A percentile compares a stretch with the other conserved stretches of the same genome.
These are phyloP conservation scores for Lodderomyces metapsilosis DNA, from an alignment of 1,139 yeast genomes.

Conservation along the genomic window DNA sequence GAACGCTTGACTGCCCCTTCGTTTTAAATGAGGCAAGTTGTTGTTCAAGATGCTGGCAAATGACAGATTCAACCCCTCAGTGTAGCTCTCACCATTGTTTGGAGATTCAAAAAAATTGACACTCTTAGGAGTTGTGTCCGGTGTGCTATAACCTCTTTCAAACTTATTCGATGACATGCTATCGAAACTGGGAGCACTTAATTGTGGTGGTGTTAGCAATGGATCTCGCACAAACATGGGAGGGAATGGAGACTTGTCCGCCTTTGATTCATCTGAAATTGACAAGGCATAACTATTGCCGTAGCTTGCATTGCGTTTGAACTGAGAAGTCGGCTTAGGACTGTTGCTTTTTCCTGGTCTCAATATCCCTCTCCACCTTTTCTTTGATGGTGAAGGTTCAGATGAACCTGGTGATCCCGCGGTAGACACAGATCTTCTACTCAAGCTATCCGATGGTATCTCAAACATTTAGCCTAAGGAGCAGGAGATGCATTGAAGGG, in stretches of 20 bases:
- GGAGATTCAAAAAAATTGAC: background rate
- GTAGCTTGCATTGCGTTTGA: background rate
- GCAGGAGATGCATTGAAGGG: background rate
- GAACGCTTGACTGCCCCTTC: background rate
- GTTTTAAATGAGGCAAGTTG: slow-evolving; percentile 1
- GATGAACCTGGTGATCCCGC: background rate
- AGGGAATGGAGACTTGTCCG: background rate
- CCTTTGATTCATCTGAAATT: background rate
- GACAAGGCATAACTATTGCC: background rate
- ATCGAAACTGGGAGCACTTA: slow-evolving; percentile 1
- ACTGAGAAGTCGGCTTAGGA: background rate
- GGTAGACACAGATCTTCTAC: background rate
- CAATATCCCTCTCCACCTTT: slow-evolving; percentile 2
- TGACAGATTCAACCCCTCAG: slow-evolving; percentile 8
- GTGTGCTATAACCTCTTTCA: slow-evolving; percentile 4
- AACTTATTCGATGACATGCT: background rate
- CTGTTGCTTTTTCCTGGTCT: background rate
- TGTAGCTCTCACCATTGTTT: background rate
- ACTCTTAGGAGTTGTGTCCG: slow-evolving; percentile 7
- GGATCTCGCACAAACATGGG: slow-evolving; percentile 2
- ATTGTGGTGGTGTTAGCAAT: background rate
- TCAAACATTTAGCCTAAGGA: background rate
- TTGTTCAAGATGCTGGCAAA: slow-evolving; percentile 12
- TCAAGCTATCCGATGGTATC: background rate
- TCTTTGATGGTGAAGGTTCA: slow-evolving; percentile 1